Conservation (phyloP, 2,329 filamentous ascomycete species). For the Dendryphion nanum region DNA sequence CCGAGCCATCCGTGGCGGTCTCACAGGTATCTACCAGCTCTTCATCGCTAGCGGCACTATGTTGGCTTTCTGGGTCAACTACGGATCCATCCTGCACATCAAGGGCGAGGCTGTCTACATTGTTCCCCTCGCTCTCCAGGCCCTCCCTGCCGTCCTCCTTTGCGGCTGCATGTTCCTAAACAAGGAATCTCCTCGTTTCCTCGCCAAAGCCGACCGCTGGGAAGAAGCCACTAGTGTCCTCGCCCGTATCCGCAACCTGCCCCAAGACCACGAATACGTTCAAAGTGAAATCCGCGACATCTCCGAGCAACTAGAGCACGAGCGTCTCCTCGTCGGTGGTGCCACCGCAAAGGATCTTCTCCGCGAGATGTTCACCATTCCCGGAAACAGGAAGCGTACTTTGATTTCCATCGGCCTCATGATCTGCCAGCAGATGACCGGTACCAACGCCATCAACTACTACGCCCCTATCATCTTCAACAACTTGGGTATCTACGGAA, state of each 20-base stretch:
- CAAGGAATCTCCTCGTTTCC: conserved; percentile 66
- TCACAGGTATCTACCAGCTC: conserved; percentile 61
- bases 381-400: conserved; percentile 59
- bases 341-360: conserved; percentile 43
- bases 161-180: conserved; percentile 61
- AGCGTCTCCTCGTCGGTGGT: conserved; percentile 57
- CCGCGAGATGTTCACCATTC: conserved; percentile 46
- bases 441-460: conserved; percentile 54
- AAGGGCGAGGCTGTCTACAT: conserved; percentile 54
- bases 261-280: conserved; percentile 35
- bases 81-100: conserved; percentile 49
- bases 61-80: conserved; percentile 56
- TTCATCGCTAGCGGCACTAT: conserved; percentile 55
- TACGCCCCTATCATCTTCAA: conserved; percentile 70
- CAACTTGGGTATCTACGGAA: conserved; percentile 60
- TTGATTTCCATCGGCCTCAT: conserved; percentile 62
- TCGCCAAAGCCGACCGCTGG: conserved; percentile 67
- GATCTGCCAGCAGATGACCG: conserved; percentile 74
- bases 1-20: conserved; percentile 57
- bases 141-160: conserved; percentile 61
- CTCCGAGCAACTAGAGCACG: conserved; percentile 46
- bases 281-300: conserved; percentile 38
- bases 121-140: conserved; percentile 64
- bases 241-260: conserved; percentile 56
- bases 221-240: conserved; percentile 61